Evolutionary conservation across 75 land plant species (phyloP).

Genomic region (Picea glauca): DNA sequence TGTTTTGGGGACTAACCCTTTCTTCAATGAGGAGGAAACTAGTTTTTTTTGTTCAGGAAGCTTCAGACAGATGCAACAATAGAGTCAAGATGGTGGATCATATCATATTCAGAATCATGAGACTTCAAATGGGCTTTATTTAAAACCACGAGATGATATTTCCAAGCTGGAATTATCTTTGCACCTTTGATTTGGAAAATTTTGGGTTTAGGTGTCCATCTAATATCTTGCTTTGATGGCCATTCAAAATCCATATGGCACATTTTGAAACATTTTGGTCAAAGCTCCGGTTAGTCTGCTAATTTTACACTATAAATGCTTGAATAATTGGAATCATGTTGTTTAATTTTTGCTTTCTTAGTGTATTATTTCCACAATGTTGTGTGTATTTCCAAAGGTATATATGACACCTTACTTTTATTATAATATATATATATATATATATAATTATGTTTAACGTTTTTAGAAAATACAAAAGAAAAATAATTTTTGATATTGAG

Average conservation of each 20-base stretch:
- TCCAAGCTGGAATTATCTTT: conserved; percentile 11
- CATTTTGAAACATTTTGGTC: conserved; percentile 3
- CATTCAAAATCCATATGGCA: neutral
- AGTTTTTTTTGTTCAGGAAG: conserved; percentile 50
- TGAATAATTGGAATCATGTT: conserved; percentile 2
- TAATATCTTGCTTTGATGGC: neutral
- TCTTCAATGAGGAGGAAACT: conserved; percentile 21
- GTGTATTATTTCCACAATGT: neutral
- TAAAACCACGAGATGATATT: neutral
- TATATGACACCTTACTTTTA: no score
- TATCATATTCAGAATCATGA: conserved; percentile 17
- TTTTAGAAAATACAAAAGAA: no score
- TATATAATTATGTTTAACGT: no score
- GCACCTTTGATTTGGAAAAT: conserved; percentile 8
- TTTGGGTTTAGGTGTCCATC: neutral
- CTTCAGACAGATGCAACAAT: conserved; percentile 17
- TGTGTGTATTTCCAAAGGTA: no score
- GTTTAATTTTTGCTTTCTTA: neutral
- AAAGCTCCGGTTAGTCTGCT: neutral
- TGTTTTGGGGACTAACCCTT: conserved; percentile 1
- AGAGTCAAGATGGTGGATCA: conserved; percentile 4
- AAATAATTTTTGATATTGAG: no score
- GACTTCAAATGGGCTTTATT: no score
- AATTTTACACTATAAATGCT: conserved; percentile 9
- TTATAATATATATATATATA: no score